Evolutionary conservation across 1,139 yeast species (phyloP), one percentile per base, ranked within the genome.

Genomic region (Ogataea hybrid): DNA sequence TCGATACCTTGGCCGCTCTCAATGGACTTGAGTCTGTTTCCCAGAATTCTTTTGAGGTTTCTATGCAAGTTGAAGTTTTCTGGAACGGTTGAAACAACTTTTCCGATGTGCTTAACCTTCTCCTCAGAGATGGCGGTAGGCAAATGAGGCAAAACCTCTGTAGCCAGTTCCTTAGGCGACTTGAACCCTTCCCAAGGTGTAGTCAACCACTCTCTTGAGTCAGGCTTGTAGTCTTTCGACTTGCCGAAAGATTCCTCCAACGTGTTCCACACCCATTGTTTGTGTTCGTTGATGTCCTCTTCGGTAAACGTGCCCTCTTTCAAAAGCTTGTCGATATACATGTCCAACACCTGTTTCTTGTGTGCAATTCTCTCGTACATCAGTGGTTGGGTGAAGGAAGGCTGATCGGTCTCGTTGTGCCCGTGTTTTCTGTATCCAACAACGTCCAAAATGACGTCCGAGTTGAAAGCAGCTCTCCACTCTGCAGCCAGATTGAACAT

Each of bases 141-240:
- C 62, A 88, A 80, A 65, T 92, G 97, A 42, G 97, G 97, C 63
- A 94, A 77, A 39, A 90, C 77, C 71, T 94, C 97, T 47, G 95
- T 86, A 38, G 97, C 97, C 62, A 94, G 79, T 70, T 90, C 97
- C 69, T 83, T 89, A 65, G 97, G 97, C 49, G 97, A 87, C 76
- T 94, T 94, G 75, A 94, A 94, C 56, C 89, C 96, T 69, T 90
- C 97, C 99, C 99, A 92, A 52, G 97, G 95, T 42, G 96, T 87
- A 41, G 98, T 86, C 61, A 92, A 79, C 99, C 98, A 92, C 73
- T 92, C 97, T 74, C 95, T 84, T 39, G 92, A 79, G 54, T 92
- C 84, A 59, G 97, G 95, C 59, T 78, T 77, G 70, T 90, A 89
- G 51, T 89, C 96, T 72, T 88, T 88, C 37, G 95, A 81, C 69